Evolutionary conservation across 345 rosid genomes (phyloP), one percentile per base, ranked within the genome.

Genomic region (Clausena lansium): DNA sequence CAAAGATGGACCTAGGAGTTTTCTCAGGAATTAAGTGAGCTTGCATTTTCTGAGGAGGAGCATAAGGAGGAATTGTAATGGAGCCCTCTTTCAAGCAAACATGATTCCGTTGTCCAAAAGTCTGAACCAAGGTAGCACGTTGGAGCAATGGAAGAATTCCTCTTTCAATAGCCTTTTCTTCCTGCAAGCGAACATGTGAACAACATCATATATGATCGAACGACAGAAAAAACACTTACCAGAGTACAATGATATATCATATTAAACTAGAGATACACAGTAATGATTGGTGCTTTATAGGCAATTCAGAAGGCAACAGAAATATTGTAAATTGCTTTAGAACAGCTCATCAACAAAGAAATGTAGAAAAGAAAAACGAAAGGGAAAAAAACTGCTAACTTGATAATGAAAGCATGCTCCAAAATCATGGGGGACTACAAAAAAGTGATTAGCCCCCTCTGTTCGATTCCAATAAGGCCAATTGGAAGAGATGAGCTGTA

Each of bases 351-450:
- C 38, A 39, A 52, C 62, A 35, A 76, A 61, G 32, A 68, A 2
- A 38, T 57, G 55, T n/a, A 25, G 69, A 67, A 47, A 33, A 41
- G 41, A 57, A 60, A 9, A 55, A 24, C 28, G 45, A 64, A 73
- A 73, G 10, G 50, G 2, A 9, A 28, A 38, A 25, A 45, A 32
- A 52, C n/a, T 36, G 69, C 76, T 85, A 82, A 94, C 98, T 81
- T 89, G 98, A 82, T 96, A 96, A 81, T 96, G 99, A 82, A 96
- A 96, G 89, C 99, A 96, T 61, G 98, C 94, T 78, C 98, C 99
- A 81, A 96, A 96, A 82, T 96, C 99, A 88, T 92, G 98, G 50
- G 99, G 99, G 76, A 90, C 94, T 11, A 96, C 86, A 79, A 96
- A 94, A 84, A 96, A 96, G 83, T 96, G 99, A 83, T 96, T 95